A percentile compares a stretch with the other conserved stretches of the same genome.
phyloP scores from a whole-genome alignment of 2,329 filamentous ascomycete species.

The Elsinoe ampelina region DNA sequence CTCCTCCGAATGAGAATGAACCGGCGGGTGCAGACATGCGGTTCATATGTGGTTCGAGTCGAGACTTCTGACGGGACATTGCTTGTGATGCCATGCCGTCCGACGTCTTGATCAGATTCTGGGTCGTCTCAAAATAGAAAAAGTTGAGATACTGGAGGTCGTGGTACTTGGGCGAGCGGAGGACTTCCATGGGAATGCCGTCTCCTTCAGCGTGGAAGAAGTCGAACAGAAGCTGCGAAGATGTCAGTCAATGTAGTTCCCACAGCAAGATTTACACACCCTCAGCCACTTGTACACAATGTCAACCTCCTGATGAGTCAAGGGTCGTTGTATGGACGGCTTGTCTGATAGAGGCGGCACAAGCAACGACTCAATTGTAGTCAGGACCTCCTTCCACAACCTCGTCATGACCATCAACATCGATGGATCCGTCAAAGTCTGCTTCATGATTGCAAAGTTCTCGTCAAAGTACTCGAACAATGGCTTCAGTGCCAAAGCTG shows the following conservation, averaged over 20 bases:
- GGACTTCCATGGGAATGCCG: slow-evolving; percentile 79
- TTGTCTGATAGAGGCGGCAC: slow-evolving; percentile 95
- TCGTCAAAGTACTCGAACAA: slow-evolving; percentile 94
- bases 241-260: neutral
- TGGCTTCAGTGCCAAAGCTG: slow-evolving; percentile 71
- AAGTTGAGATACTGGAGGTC: slow-evolving; percentile 94
- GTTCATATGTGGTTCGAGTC: slow-evolving; percentile 42
- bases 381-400: slow-evolving; percentile 93
- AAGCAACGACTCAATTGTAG: slow-evolving; percentile 79
- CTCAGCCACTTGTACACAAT: slow-evolving; percentile 92
- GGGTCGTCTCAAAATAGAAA: slow-evolving; percentile 93
- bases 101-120: slow-evolving; percentile 86
- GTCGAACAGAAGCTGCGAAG: slow-evolving; percentile 58
- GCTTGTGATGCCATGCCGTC: slow-evolving; percentile 91
- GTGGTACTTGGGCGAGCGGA: slow-evolving; percentile 97
- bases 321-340: slow-evolving; percentile 70
- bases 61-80: slow-evolving; percentile 60
- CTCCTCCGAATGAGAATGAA: slow-evolving; percentile 41
- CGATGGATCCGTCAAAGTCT: slow-evolving; percentile 86
- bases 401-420: slow-evolving; percentile 98
- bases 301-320: slow-evolving; percentile 82
- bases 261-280: slow-evolving; percentile 20
- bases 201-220: slow-evolving; percentile 96
- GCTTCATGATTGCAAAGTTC: slow-evolving; percentile 98
- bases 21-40: slow-evolving; percentile 59